phyloP scores from a whole-genome alignment of 2,329 filamentous ascomycete genomes.

The Penicillium decumbens region DNA sequence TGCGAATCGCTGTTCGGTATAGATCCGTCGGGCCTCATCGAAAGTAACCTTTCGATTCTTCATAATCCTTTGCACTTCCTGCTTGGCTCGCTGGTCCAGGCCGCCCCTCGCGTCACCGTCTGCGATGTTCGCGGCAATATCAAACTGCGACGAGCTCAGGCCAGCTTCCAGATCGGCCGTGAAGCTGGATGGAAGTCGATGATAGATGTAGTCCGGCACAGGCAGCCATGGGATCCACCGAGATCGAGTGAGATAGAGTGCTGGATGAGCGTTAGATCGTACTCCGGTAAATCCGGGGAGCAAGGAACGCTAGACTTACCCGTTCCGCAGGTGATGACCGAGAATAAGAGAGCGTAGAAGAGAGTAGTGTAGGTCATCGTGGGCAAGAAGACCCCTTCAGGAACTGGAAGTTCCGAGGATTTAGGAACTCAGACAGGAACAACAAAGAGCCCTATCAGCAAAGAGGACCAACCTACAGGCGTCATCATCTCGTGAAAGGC shows the following conservation, averaged over 20 bases:
- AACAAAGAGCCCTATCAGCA: not conserved
- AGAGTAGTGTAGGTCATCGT: slow-evolving; percentile 69
- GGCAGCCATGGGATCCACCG: slow-evolving; percentile 71
- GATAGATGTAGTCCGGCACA: slow-evolving; percentile 65
- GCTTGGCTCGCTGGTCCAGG: slow-evolving; percentile 73
- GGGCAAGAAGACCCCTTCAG: slow-evolving; percentile 4
- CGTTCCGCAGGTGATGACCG: slow-evolving; percentile 67
- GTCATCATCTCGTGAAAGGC: not conserved
- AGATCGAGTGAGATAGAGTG: slow-evolving; percentile 73
- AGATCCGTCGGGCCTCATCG: slow-evolving; percentile 82
- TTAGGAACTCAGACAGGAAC: not conserved
- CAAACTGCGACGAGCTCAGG: slow-evolving; percentile 75
- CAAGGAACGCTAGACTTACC: slow-evolving; percentile 43
- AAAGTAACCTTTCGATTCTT: slow-evolving; percentile 75
- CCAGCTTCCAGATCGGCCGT: slow-evolving; percentile 81
- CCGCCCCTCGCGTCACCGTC: slow-evolving; percentile 73
- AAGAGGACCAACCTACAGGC: not conserved
- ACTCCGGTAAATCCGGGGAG: slow-evolving; percentile 4
- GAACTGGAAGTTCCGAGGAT: not conserved
- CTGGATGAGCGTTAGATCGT: slow-evolving; percentile 36
- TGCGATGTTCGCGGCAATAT: slow-evolving; percentile 73
- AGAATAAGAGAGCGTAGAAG: slow-evolving; percentile 70
- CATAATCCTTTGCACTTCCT: slow-evolving; percentile 85
- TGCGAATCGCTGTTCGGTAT: slow-evolving; percentile 79
- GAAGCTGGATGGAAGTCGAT: slow-evolving; percentile 72